A percentile compares a stretch with the other conserved stretches of the same genome.
Evolutionary conservation across 208 protist genomes (phyloP).

Genomic region (Porcisia deanei): DNA sequence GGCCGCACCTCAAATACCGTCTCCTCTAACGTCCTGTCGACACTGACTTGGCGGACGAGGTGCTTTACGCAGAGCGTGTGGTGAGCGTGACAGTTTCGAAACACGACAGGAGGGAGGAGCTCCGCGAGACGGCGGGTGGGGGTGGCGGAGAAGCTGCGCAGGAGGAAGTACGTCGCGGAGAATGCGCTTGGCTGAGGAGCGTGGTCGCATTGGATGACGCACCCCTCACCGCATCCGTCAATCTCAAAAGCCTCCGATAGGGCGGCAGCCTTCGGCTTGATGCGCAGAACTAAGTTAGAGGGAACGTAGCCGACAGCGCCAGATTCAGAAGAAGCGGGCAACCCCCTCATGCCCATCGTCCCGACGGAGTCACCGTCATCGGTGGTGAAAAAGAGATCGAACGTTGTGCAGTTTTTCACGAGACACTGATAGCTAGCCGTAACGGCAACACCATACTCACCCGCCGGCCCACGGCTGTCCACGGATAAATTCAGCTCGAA

Average conservation of each 20-base stretch:
- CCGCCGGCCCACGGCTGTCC: constrained; percentile 19
- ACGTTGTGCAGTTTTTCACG: constrained; percentile 32
- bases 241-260: constrained; percentile 36
- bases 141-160: constrained; percentile 14
- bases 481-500: constrained; percentile 28
- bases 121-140: constrained; percentile 13
- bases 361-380: constrained; percentile 26
- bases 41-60: constrained; percentile 20
- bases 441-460: constrained; percentile 20
- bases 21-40: constrained; percentile 18
- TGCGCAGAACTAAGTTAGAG: constrained; percentile 17
- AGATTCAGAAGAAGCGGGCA: constrained; percentile 7
- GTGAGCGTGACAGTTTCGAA: constrained; percentile 26
- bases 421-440: constrained; percentile 25
- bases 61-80: constrained; percentile 31
- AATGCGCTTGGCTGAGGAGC: constrained; percentile 8
- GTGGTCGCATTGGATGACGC: constrained; percentile 31
- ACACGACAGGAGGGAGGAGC: constrained; percentile 31
- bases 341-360: constrained; percentile 21
- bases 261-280: constrained; percentile 26
- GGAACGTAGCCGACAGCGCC: constrained; percentile 31
- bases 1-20: constrained; percentile 17
- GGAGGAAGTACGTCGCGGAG: constrained; percentile 26
- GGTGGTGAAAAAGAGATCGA: constrained; percentile 30
- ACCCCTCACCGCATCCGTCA: constrained; percentile 25